phyloP scores from a whole-genome alignment of 2,329 filamentous ascomycete species.

The Drechmeria coniospora region DNA sequence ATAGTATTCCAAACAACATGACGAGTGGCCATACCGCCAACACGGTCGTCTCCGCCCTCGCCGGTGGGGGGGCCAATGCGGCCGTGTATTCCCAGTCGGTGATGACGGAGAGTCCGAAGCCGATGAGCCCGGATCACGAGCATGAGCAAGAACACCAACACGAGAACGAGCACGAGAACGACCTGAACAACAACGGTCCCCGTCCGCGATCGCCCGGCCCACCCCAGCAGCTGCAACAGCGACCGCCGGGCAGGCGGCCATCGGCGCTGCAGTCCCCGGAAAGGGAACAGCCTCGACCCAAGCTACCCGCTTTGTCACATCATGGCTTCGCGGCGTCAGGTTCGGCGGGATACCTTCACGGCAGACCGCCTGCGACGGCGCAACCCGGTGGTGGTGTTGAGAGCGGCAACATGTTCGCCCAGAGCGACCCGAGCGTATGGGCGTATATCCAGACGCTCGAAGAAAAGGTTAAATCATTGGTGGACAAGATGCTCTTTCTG shows the following conservation, averaged over 20 bases:
- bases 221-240: constrained; percentile 49
- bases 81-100: constrained; percentile 55
- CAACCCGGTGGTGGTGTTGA: constrained; percentile 40
- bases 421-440: constrained; percentile 50
- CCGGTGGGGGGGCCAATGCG: constrained; percentile 29
- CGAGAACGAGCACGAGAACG: no score
- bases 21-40: constrained; percentile 29
- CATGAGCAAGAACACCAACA: no score
- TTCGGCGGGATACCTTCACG: constrained; percentile 16
- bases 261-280: constrained; percentile 41
- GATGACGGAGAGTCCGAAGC: constrained; percentile 80
- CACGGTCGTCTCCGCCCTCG: constrained; percentile 33
- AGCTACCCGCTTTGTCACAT: constrained; percentile 21
- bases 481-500: constrained; percentile 18
- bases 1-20: constrained; percentile 28
- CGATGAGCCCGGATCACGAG: constrained; percentile 66
- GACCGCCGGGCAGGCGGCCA: constrained; percentile 38
- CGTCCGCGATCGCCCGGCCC: constrained; percentile 52
- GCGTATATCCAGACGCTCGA: constrained; percentile 58
- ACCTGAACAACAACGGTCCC: no score
- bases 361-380: constrained; percentile 29
- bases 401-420: constrained; percentile 51
- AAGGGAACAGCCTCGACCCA: constrained; percentile 23
- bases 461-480: constrained; percentile 26
- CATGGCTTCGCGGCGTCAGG: constrained; percentile 17